Conservation (phyloP, 2,329 filamentous ascomycete genomes). For the Botrytis elliptica region DNA sequence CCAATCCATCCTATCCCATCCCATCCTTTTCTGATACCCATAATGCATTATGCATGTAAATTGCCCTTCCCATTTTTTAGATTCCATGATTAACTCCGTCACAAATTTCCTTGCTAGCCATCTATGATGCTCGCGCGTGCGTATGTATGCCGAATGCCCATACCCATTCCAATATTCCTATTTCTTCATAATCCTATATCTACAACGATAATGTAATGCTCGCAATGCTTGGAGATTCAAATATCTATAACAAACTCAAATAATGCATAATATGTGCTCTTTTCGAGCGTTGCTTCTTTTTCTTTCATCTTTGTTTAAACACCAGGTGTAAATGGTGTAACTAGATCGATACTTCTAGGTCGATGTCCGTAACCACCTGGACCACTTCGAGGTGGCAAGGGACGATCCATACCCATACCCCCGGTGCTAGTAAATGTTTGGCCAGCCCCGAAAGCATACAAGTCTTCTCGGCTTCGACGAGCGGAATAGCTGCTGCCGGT, state of each 20-base stretch:
- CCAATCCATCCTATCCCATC: background rate
- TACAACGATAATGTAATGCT: background rate
- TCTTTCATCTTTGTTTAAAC: background rate
- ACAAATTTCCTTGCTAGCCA: background rate
- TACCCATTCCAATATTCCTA: background rate
- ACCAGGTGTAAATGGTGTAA: conserved; percentile 48
- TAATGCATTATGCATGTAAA: background rate
- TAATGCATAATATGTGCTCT: background rate
- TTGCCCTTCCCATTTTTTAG: background rate
- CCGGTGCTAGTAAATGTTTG: conserved; percentile 40
- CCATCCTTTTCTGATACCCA: background rate
- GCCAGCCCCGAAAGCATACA: conserved; percentile 29
- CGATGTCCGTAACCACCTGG: conserved; percentile 53
- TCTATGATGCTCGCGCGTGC: background rate
- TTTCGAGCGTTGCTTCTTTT: background rate
- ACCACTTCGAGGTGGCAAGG: conserved; percentile 53
- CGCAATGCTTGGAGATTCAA: background rate
- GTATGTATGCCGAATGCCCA: background rate
- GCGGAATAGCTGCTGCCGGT: conserved; percentile 24
- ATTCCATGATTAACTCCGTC: background rate
- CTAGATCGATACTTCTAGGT: conserved; percentile 62
- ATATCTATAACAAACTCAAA: conserved; percentile 7
- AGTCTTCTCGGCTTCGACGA: conserved; percentile 31
- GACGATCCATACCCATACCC: conserved; percentile 49
- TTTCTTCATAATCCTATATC: background rate